These are phyloP conservation scores for Monilinia fructicola DNA, from an alignment of 2,329 filamentous ascomycete genomes.

Conservation along the genomic window DNA sequence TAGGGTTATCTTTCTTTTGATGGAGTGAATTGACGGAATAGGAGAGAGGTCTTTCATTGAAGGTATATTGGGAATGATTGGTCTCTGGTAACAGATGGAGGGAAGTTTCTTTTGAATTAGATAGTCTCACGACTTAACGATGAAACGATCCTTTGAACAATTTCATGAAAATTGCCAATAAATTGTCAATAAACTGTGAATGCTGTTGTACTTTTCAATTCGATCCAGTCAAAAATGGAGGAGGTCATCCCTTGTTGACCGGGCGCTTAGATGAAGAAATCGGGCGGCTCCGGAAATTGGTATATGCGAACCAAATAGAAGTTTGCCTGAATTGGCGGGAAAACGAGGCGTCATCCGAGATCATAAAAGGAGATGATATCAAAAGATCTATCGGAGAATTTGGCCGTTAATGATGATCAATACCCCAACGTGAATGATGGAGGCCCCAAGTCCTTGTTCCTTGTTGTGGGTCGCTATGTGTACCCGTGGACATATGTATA, in stretches of 20 bases:
- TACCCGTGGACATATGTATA: conserved; percentile 1
- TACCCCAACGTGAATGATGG: neutral
- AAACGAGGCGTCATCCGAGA: conserved; percentile 11
- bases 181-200: conserved; percentile 20
- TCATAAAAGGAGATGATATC: conserved; percentile 23
- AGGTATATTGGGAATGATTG: conserved; percentile 28
- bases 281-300: conserved; percentile 22
- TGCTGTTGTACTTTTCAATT: conserved; percentile 22
- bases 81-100: conserved; percentile 27
- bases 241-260: conserved; percentile 21
- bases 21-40: conserved; percentile 18
- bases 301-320: conserved; percentile 12
- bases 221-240: conserved; percentile 27
- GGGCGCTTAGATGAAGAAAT: conserved; percentile 31
- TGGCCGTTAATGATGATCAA: conserved; percentile 13
- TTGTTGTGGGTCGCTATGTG: conserved; percentile 6
- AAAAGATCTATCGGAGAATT: conserved; percentile 9
- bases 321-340: conserved; percentile 4
- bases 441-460: neutral
- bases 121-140: conserved; percentile 28
- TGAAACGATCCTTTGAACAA: conserved; percentile 33
- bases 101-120: conserved; percentile 25
- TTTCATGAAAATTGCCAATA: conserved; percentile 18
- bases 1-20: conserved; percentile 27
- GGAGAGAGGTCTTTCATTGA: conserved; percentile 17